Base-by-base conservation (phyloP, 192 early-diverging fungal genomes). In the Phlyctochytrium arcticum region DNA sequence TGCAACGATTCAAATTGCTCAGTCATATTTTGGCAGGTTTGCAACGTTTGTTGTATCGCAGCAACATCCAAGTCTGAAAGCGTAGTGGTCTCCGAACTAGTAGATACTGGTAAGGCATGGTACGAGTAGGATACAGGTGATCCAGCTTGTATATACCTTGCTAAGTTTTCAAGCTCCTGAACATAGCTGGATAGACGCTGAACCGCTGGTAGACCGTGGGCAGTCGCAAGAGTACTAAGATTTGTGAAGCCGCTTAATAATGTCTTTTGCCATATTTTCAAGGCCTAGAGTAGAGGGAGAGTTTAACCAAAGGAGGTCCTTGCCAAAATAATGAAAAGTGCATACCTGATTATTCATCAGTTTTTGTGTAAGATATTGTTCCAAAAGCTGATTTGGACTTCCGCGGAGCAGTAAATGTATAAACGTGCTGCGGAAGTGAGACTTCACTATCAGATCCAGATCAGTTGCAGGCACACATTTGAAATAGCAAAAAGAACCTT, bases 381-480 rank as follows among this genome's bases (percentile, higher is more conserved):
- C 62, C 21, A 64, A 27, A 12, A 54, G 51, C 21, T 19, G 35
- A 35, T 32, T 54, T 17, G 62, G 62, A 4, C 51, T 26, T 7
- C 62, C 62, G 19, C 21, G n/a, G 24, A 64, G 51, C 6, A 64
- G 34, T 7, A 64, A 33, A 35, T 64, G 24, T 15, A 64, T 48
- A 5, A 64, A 31, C 36, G 51, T 50, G 36, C 24, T 12, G 17
- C 48, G 26, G 27, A 64, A 36, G 30, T 33, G 24, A n/a, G 62
- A 44, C 24, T 61, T 29, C 12, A 61, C 32, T 23, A 24, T 24
- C 24, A 2, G 34, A 32, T 6, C 10, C 12, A 26, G 1, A 3
- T 29, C 50, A 29, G 50, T 29, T 2, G 10, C 3, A 19, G 21
- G 1, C 0, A 53, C 1, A 15, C 24, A 12, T 19, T 24, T 12